These are phyloP conservation scores for Escallonia rubra DNA, from an alignment of 129 eudicot genomes.

Conservation along the genomic window DNA sequence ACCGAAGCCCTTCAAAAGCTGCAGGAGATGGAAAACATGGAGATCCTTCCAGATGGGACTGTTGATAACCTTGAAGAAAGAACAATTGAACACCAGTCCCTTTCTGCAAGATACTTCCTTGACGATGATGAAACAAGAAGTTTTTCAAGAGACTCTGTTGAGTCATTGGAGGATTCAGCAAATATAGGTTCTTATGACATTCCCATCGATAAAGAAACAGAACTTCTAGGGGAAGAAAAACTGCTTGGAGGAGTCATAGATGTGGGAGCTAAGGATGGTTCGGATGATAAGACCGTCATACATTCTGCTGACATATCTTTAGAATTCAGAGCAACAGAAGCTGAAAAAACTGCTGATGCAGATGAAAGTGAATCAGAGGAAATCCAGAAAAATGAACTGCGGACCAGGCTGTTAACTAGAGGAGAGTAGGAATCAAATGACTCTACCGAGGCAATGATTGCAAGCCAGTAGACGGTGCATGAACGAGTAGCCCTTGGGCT, in stretches of 20 bases:
- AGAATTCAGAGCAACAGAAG: too few species aligned
- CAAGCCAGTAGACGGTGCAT: too few species aligned
- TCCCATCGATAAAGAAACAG: conserved; percentile 3
- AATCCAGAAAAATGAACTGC: too few species aligned
- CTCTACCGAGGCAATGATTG: too few species aligned
- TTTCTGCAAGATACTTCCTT: neutral
- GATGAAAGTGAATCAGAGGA: too few species aligned
- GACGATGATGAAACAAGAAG: conserved; percentile 11
- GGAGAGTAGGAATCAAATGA: neutral
- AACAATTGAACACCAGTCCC: neutral
- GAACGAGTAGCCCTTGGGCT: too few species aligned
- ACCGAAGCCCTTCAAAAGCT: conserved; percentile 37
- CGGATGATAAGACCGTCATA: neutral
- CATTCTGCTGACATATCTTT: neutral
- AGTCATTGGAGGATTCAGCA: conserved; percentile 22
- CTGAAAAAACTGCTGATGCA: too few species aligned
- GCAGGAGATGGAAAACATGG: conserved; percentile 30
- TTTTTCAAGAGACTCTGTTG: neutral
- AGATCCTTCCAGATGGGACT: conserved; percentile 1
- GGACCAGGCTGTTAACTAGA: too few species aligned
- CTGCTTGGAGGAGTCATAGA: neutral
- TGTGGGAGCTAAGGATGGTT: conserved; percentile 1
- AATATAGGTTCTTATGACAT: neutral
- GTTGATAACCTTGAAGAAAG: conserved; percentile 22
- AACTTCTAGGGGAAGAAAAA: neutral